Percentiles rank a stretch among this genome's conserved stretches.
phyloP scores from a whole-genome alignment of 441 rosid species.

The Corymbia citriodora region DNA sequence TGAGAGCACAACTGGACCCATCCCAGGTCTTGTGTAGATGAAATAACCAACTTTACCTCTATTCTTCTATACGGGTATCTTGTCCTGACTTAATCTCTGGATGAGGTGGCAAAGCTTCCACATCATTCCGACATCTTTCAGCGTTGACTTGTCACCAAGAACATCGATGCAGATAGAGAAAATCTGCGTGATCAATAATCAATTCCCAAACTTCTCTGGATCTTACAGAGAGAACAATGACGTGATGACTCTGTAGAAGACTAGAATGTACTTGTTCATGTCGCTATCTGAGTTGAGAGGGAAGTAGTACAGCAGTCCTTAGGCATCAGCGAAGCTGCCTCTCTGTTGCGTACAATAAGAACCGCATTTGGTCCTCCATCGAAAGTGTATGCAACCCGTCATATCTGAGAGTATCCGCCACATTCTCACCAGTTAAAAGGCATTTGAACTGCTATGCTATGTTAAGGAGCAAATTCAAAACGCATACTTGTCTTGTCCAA shows the following conservation, averaged over 20 bases:
- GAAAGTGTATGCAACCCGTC: constrained; percentile 63
- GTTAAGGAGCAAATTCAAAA: neutral
- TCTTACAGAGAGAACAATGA: neutral
- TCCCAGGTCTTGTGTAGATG: constrained; percentile 85
- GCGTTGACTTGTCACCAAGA: too few species aligned
- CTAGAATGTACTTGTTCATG: constrained; percentile 43
- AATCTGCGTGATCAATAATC: too few species aligned
- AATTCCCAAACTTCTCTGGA: neutral
- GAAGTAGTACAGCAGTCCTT: constrained; percentile 75
- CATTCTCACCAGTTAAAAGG: neutral
- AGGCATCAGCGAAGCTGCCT: constrained; percentile 65
- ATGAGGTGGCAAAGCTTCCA: too few species aligned
- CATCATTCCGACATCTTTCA: too few species aligned
- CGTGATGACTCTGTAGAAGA: neutral
- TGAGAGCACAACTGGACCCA: constrained; percentile 62
- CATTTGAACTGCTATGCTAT: neutral
- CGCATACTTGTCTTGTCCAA: neutral
- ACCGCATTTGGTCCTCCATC: constrained; percentile 95
- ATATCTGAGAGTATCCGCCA: constrained; percentile 13
- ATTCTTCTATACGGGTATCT: constrained; percentile 39
- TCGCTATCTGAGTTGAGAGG: constrained; percentile 61
- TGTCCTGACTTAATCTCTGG: constrained; percentile 26
- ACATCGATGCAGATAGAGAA: too few species aligned
- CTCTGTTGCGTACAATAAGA: constrained; percentile 64
- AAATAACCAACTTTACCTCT: constrained; percentile 79